phyloP scores from a whole-genome alignment of 2,329 filamentous ascomycete genomes.

The Scytalidium lignicola region DNA sequence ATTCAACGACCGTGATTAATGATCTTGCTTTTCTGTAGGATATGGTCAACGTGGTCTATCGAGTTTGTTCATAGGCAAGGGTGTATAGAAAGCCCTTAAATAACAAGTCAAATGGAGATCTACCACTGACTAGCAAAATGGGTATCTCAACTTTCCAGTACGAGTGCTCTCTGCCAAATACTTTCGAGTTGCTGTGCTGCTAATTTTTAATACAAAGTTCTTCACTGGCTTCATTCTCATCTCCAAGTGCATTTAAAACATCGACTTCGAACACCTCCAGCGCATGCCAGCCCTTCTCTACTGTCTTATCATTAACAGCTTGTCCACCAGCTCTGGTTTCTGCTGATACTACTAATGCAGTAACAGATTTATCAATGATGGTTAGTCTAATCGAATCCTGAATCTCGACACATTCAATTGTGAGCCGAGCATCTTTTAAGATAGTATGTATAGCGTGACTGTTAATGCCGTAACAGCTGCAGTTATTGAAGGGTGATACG shows the following conservation, averaged over 20 bases:
- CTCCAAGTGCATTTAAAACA: constrained; percentile 67
- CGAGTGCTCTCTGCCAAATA: constrained; percentile 36
- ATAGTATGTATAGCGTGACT: constrained; percentile 49
- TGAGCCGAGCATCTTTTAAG: constrained; percentile 55
- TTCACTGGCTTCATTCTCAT: constrained; percentile 35
- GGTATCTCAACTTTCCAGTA: too few species aligned
- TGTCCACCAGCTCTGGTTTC: constrained; percentile 82
- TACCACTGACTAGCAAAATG: too few species aligned
- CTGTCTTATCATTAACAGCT: constrained; percentile 79
- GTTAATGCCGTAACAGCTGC: constrained; percentile 49
- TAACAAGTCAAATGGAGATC: too few species aligned
- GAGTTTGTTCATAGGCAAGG: too few species aligned
- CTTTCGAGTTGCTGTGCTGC: constrained; percentile 74
- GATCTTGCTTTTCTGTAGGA: too few species aligned
- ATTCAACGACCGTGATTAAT: too few species aligned
- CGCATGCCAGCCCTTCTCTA: constrained; percentile 72
- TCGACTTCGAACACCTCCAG: constrained; percentile 77
- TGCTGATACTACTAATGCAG: constrained; percentile 77
- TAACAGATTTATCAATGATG: constrained; percentile 72
- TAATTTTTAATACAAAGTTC: too few species aligned
- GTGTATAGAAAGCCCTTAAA: too few species aligned
- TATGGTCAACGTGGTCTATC: too few species aligned
- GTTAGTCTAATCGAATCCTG: constrained; percentile 88
- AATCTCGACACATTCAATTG: constrained; percentile 77
- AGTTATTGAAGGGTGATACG: constrained; percentile 56